Conservation (phyloP, 805 yeast species). For the Lipomyces kockii region DNA sequence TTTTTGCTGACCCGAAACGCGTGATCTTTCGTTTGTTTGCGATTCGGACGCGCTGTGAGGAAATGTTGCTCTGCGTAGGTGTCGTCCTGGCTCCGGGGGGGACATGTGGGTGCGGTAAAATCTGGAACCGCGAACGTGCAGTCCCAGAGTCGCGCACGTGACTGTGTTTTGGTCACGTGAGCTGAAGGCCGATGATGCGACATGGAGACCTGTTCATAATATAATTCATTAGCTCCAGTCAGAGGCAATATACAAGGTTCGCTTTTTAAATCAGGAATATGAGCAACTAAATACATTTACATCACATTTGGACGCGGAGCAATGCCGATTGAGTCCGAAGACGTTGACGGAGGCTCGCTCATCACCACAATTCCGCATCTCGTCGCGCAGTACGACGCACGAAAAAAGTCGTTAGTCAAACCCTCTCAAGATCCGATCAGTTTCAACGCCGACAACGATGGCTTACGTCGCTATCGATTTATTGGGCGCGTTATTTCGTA, state of each 20-base stretch:
- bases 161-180: not conserved
- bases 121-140: conserved; percentile 11
- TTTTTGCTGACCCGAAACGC: not conserved
- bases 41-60: conserved; percentile 7
- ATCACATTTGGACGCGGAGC: not conserved
- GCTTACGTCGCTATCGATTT: conserved; percentile 16
- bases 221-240: too few species aligned
- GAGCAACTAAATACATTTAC: not conserved
- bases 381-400: not conserved
- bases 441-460: not conserved
- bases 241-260: too few species aligned
- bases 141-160: conserved; percentile 11
- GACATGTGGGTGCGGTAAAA: not conserved
- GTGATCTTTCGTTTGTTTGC: conserved; percentile 11
- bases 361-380: not conserved
- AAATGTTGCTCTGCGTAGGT: conserved; percentile 13
- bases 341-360: not conserved
- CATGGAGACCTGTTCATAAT: too few species aligned
- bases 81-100: conserved; percentile 8
- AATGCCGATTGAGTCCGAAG: not conserved
- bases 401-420: not conserved
- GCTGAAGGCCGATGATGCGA: too few species aligned
- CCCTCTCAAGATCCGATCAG: not conserved
- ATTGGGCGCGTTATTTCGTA: conserved; percentile 22
- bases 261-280: too few species aligned